These are phyloP conservation scores for Colletotrichum endophyticum DNA, from an alignment of 2,329 filamentous ascomycete species.

Conservation along the genomic window DNA sequence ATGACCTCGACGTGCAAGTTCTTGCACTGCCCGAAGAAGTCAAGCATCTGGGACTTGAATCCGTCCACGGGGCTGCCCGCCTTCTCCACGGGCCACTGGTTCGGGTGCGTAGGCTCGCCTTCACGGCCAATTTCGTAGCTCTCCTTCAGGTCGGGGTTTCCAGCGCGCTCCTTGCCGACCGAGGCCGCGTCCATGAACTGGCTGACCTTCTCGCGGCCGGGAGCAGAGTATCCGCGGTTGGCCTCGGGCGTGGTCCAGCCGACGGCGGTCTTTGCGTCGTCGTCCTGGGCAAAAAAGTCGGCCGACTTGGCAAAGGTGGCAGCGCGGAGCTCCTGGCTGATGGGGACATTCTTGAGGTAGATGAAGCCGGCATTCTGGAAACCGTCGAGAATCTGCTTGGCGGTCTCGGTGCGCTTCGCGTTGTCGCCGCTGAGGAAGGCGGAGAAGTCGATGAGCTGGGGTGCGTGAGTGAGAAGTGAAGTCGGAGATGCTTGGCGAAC, in stretches of 20 bases:
- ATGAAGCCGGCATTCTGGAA: slow-evolving; percentile 90
- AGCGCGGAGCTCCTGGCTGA: slow-evolving; percentile 63
- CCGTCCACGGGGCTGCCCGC: slow-evolving; percentile 51
- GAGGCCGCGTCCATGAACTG: slow-evolving; percentile 57
- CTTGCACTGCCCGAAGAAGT: slow-evolving; percentile 79
- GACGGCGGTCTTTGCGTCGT: slow-evolving; percentile 67
- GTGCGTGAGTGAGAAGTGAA: slow-evolving; percentile 9
- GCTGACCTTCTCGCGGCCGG: slow-evolving; percentile 74
- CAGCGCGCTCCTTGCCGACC: slow-evolving; percentile 62
- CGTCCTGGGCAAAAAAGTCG: slow-evolving; percentile 71
- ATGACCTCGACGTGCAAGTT: slow-evolving; percentile 78
- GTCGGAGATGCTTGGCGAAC: slow-evolving; percentile 24
- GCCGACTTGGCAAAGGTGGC: slow-evolving; percentile 71
- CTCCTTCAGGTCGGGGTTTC: slow-evolving; percentile 70
- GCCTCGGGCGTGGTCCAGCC: slow-evolving; percentile 75
- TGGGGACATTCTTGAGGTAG: slow-evolving; percentile 82
- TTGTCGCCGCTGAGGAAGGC: slow-evolving; percentile 70
- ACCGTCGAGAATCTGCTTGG: slow-evolving; percentile 74
- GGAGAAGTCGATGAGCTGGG: slow-evolving; percentile 79
- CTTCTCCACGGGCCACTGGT: slow-evolving; percentile 73
- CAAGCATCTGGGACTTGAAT: slow-evolving; percentile 76
- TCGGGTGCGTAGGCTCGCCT: slow-evolving; percentile 65
- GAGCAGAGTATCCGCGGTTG: slow-evolving; percentile 76
- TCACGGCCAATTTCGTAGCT: slow-evolving; percentile 70
- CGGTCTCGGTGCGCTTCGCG: slow-evolving; percentile 66